Conservation (phyloP, 2,329 filamentous ascomycete species). For the Neopestalotiopsis sp. region DNA sequence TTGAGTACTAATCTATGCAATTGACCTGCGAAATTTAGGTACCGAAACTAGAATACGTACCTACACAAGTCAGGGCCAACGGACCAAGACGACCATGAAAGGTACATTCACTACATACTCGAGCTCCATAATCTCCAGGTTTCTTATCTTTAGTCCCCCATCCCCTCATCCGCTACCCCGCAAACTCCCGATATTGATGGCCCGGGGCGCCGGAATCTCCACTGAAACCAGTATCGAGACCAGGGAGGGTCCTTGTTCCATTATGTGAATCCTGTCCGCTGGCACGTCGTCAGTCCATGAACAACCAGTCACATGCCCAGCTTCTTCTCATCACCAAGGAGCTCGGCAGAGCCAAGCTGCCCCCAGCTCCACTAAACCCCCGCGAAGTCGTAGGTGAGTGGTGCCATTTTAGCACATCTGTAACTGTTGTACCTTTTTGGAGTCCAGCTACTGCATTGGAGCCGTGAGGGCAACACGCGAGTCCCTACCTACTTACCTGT, state of each 20-base stretch:
- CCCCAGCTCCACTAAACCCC: neutral
- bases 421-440: neutral
- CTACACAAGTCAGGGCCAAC: neutral
- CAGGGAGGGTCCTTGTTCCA: neutral
- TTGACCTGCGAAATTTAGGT: too few species aligned
- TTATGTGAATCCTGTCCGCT: neutral
- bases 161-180: neutral
- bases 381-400: neutral
- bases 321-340: neutral
- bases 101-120: neutral
- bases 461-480: too few species aligned
- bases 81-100: neutral
- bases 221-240: neutral
- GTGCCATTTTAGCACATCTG: neutral
- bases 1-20: too few species aligned
- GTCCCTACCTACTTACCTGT: too few species aligned
- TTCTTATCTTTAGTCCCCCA: neutral
- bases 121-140: neutral
- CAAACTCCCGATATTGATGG: neutral
- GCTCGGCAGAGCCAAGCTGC: neutral
- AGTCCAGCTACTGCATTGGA: too few species aligned
- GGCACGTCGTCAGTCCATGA: neutral
- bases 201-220: neutral
- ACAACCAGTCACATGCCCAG: neutral
- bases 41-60: too few species aligned